Conservation (phyloP, 106 monocot species). For the Phalaenopsis equestris region DNA sequence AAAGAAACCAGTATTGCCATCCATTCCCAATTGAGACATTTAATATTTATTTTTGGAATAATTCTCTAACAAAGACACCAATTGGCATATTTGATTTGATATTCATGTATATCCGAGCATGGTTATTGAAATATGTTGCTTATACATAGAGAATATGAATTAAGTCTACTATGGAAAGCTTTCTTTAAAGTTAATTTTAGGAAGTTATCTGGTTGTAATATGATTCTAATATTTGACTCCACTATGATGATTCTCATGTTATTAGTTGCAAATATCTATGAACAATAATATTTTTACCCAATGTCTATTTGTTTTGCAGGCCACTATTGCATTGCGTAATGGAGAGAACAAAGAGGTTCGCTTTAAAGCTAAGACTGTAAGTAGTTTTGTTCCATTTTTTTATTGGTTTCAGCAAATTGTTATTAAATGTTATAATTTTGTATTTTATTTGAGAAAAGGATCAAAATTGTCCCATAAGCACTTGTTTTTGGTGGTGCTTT, state of each 20-base stretch:
- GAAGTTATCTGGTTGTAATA: not conserved
- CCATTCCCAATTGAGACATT: too few species aligned
- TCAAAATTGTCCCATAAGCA: too few species aligned
- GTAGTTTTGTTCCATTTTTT: constrained; percentile 14
- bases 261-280: not conserved
- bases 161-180: not conserved
- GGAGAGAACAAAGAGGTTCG: constrained; percentile 85
- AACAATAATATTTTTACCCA: not conserved
- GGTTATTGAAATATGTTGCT: not conserved
- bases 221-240: not conserved
- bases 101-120: not conserved
- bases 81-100: not conserved
- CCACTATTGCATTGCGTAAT: constrained; percentile 37
- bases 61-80: not conserved
- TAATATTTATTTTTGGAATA: not conserved
- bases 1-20: not conserved
- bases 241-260: not conserved
- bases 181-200: not conserved
- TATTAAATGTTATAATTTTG: not conserved
- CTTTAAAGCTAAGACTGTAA: constrained; percentile 88
- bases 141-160: not conserved
- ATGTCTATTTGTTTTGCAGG: constrained; percentile 32
- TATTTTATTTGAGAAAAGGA: too few species aligned
- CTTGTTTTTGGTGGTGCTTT: too few species aligned
- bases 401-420: not conserved